Evolutionary conservation across 169 alveolate genomes (phyloP).

Genomic region (Eimeria maxima): DNA sequence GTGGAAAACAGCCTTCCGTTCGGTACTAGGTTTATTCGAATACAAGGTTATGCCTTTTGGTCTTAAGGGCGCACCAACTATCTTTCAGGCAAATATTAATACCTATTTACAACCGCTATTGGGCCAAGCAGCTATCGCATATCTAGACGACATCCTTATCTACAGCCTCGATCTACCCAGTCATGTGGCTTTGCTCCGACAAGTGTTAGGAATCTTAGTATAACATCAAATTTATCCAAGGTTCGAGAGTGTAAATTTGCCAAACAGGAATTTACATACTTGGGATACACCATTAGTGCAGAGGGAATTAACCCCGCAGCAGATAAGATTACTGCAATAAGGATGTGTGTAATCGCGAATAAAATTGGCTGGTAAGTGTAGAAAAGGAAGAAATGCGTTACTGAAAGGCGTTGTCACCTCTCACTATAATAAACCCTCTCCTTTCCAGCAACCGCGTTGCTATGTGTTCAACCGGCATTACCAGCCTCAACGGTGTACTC

Average conservation of each 20-base stretch:
- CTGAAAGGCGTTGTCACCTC: no score
- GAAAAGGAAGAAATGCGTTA: no score
- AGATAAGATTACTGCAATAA: neutral
- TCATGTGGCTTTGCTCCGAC: neutral
- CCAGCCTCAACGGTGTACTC: no score
- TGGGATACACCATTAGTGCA: neutral
- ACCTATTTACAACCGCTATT: neutral
- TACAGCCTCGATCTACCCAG: neutral
- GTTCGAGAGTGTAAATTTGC: neutral
- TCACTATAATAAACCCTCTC: no score
- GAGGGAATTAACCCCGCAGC: neutral
- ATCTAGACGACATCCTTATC: neutral
- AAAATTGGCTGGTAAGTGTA: no score
- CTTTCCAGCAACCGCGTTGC: no score
- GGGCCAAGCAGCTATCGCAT: neutral
- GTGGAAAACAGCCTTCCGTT: no score
- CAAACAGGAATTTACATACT: neutral
- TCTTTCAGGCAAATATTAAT: no score
- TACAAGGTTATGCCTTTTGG: no score
- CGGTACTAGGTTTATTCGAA: no score
- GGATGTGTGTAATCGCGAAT: neutral
- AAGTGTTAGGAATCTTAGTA: neutral
- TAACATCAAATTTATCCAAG: neutral
- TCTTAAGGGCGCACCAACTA: no score
- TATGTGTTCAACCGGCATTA: no score